These are phyloP conservation scores for Cordyceps fumosorosea DNA, from an alignment of 2,329 filamentous ascomycete genomes.

Conservation along the genomic window DNA sequence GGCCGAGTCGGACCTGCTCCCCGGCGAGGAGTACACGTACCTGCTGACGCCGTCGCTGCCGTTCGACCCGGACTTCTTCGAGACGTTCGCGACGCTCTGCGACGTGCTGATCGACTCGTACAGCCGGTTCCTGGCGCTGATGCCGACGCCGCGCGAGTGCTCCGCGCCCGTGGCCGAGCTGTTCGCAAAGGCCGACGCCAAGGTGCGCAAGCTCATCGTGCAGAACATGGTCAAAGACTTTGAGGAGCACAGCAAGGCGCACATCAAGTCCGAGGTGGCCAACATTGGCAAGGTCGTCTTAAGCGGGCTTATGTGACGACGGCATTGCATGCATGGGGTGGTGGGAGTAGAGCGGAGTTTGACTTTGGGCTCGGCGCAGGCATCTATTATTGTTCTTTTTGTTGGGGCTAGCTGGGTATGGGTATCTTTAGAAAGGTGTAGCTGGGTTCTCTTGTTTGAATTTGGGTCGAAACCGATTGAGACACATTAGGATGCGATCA, in stretches of 20 bases:
- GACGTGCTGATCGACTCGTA: slow-evolving; percentile 94
- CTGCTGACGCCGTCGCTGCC: slow-evolving; percentile 87
- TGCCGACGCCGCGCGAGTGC: slow-evolving; percentile 70
- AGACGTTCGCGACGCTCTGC: slow-evolving; percentile 91
- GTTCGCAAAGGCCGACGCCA: slow-evolving; percentile 83
- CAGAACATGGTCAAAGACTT: slow-evolving; percentile 86
- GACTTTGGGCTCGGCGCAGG: slow-evolving; percentile 2
- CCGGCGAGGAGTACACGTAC: slow-evolving; percentile 81
- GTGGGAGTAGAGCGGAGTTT: not conserved
- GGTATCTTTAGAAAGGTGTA: no score
- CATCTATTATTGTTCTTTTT: not conserved
- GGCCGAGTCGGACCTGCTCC: slow-evolving; percentile 59
- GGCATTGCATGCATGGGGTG: not conserved
- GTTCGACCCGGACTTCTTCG: slow-evolving; percentile 95
- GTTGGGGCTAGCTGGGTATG: not conserved
- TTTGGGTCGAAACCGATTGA: no score
- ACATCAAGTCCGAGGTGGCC: slow-evolving; percentile 73
- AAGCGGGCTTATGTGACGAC: slow-evolving; percentile 65
- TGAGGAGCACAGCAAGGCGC: slow-evolving; percentile 73
- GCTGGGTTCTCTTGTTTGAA: no score
- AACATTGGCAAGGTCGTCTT: slow-evolving; percentile 85
- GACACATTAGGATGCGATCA: no score
- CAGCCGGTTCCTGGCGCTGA: slow-evolving; percentile 64
- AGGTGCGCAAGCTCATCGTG: slow-evolving; percentile 81
- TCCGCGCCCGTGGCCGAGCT: slow-evolving; percentile 67